Percentiles rank a stretch among this genome's conserved stretches.
Conservation (phyloP, 148 eudicot genomes). For the Hydrangea macrophylla region DNA sequence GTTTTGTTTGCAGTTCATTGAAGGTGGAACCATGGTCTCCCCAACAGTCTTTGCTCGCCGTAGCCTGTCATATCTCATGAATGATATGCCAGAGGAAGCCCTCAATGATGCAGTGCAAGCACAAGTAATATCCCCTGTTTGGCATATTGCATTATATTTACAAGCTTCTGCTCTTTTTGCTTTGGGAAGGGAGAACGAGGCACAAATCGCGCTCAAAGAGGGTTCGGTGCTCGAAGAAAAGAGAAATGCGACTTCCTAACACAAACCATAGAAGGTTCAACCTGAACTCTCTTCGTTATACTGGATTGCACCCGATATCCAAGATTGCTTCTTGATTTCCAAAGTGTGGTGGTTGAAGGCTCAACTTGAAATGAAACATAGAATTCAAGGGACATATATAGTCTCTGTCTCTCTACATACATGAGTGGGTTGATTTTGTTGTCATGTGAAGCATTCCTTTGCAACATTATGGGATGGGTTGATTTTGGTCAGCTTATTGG, state of each 20-base stretch:
- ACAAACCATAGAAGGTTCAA: background rate
- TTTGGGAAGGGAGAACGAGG: conserved; percentile 76
- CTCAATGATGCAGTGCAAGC: conserved; percentile 78
- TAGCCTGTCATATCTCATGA: conserved; percentile 78
- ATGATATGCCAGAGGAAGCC: conserved; percentile 79
- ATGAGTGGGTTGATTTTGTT: conserved; percentile 1
- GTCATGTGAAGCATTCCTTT: conserved; percentile 16
- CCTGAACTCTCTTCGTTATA: background rate
- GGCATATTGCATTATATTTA: conserved; percentile 83
- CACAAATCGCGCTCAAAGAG: conserved; percentile 84
- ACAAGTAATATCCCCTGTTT: conserved; percentile 74
- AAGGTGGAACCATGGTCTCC: conserved; percentile 81
- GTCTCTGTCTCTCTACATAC: conserved; percentile 1
- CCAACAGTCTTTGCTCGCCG: conserved; percentile 95
- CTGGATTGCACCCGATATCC: conserved; percentile 4
- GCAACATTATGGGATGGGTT: conserved; percentile 18
- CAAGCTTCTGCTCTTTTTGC: conserved; percentile 81
- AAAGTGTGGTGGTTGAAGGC: background rate
- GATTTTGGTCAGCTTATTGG: conserved; percentile 17
- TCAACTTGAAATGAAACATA: background rate
- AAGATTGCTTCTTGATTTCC: background rate
- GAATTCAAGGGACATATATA: background rate
- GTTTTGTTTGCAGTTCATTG: conserved; percentile 64
- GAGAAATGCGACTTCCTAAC: conserved; percentile 31
- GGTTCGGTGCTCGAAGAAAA: conserved; percentile 76